These are phyloP conservation scores for Euptelea pleiosperma DNA, from an alignment of 164 flowering plant species.

Conservation along the genomic window DNA sequence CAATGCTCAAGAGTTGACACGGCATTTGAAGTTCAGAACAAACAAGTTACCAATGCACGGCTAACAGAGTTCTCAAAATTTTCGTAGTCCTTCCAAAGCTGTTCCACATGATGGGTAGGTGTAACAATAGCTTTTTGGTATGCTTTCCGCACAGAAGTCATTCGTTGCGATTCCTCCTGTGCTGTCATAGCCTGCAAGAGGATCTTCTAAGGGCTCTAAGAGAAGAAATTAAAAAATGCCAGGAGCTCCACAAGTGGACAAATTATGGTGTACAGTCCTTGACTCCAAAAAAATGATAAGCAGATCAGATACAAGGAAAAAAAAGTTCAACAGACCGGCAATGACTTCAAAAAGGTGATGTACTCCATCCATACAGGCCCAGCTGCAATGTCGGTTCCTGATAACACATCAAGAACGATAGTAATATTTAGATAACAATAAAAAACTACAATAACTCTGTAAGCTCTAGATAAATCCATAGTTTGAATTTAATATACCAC, in stretches of 20 bases:
- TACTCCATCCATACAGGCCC: constrained; percentile 99
- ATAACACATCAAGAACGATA: constrained; percentile 15
- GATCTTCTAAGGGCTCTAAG: constrained; percentile 3
- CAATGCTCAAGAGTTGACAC: background rate
- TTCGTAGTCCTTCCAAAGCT: constrained; percentile 95
- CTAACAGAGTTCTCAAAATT: constrained; percentile 96
- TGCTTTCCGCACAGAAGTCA: constrained; percentile 78
- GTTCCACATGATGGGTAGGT: constrained; percentile 92
- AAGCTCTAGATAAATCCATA: background rate
- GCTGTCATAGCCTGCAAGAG: constrained; percentile 55
- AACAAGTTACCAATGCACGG: constrained; percentile 70
- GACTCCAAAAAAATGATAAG: background rate
- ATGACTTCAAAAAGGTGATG: constrained; percentile 72
- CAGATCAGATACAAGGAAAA: background rate
- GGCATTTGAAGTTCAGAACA: background rate
- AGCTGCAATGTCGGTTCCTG: constrained; percentile 90
- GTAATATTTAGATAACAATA: background rate
- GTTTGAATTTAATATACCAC: background rate
- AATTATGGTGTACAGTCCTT: background rate
- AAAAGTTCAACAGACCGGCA: constrained; percentile 54
- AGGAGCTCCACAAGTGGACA: background rate
- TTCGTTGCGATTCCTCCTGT: constrained; percentile 84
- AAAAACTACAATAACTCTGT: background rate
- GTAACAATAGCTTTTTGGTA: constrained; percentile 91
- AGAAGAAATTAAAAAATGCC: background rate